Evolutionary conservation across 1,139 yeast species (phyloP), one percentile per base, ranked within the genome.

Genomic region (Nadsonia commutata): DNA sequence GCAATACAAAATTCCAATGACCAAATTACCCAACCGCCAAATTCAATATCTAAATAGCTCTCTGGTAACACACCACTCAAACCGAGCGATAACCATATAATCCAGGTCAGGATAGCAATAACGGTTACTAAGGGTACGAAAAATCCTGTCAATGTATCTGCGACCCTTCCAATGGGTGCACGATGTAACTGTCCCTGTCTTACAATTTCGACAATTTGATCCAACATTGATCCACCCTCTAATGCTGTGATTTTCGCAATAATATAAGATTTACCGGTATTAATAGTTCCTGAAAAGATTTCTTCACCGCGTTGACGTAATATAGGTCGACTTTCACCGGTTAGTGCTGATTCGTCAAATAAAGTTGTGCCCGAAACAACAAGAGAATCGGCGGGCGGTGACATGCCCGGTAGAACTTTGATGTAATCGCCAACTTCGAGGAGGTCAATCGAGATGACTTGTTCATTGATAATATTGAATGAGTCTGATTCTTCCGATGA

Each of bases 21-120:
- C 88, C 90, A 81, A 17, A 80, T 74, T 0, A 72, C 63, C 86
- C 88, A 80, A 0, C 86, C 85, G 20, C 86, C 88, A 45, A 75
- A 62, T 49, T 76, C 81, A 45, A 71, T 71, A 53, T 79, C 83
- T 40, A 79, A 62, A 49, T 80, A 79, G 8, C 55, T 44, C 0
- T 52, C 54, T 0, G 88, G 86, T 18, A 80, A 63, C 0, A 63
- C 55, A 0, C 80, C 80, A 1, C 73, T 56, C 45, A 63, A 63
- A 1, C 83, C 84, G 6, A 80, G 63, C 1, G 66, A 52, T 18
- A 80, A 58, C 93, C 93, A 81, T 13, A 80, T 64, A 5, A 77
- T 52, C 81, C 86, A 81, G 0, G 84, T 80, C 0, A 66, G 6
- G 3, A 80, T 59, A 0, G 90, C 84, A 13, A 80, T 52, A 3